Base-by-base conservation (phyloP, 2,329 filamentous ascomycete species). In the Xylariaceae sp. region DNA sequence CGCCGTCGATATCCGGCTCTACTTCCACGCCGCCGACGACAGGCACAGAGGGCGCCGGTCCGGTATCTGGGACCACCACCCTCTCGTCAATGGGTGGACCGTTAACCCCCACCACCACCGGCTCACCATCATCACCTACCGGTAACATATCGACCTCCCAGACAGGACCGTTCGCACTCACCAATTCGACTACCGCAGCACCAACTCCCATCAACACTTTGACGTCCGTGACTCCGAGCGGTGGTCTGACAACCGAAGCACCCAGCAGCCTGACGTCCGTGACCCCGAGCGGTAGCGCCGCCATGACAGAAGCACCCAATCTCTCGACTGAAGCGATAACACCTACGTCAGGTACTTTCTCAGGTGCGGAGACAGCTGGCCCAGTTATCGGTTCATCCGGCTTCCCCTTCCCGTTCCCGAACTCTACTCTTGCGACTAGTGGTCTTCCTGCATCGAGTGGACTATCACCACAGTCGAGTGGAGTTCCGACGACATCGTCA, bases 381-480 rank as follows among this genome's bases (percentile, higher is more conserved):
- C 44, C 44, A 5, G 9, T 32, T 9, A 39, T 36, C 12, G 26
- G 36, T 6, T 40, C 39, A 30, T 43, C 40, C 23, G 41, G 34
- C 12, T 39, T 36, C 4, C 29, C 16, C 4, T 40, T 23, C 31
- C 49, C 50, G 18, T 52, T 54, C 31, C 38, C 53, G 2, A 56
- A 55, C 31, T 51, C 52, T 12, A 55, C 50, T 12, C 34, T 11
- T 9, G 17, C 32, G 9, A 30, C 44, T 6, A 43, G 32, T 14
- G 31, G 45, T 13, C 18, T 35, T 17, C 40, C 41, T 21, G 45
- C 27, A 17, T 39, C 42, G 9, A 29, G 33, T 11, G 19, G 26
- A 5, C 9, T 24, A 16, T 23, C 39, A 3, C 26, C 41, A 23
- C 33, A 41, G 12, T 23, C 24, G 9, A 41, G 33, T 13, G 31